Evolutionary conservation across 371 early-diverging fungal genomes (phyloP), one percentile per base, ranked within the genome.

Genomic region (Funneliformis caledonium): DNA sequence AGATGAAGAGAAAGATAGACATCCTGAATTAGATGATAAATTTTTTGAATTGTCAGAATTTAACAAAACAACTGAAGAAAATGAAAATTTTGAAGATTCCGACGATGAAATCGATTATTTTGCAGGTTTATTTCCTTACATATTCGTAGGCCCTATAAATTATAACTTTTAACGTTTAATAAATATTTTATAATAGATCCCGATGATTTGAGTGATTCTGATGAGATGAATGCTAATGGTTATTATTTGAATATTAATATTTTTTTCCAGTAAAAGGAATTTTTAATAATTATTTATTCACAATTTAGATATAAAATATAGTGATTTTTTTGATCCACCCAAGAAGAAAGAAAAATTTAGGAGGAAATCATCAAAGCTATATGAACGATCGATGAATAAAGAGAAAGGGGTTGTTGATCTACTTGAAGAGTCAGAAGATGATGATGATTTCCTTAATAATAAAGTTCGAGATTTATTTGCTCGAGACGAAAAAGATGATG

Each of bases 1-100:
- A 43, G 84, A 86, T 31, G 83, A 84, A 2, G 47, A 82, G 37
- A 86, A 85, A 31, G 87, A 87, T 60, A 47, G 52, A 80, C 82
- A 69, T 26, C 89, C 90, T 10, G 92, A 91, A 81, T 88, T 92
- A 0, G 91, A 92, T 72, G 93, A 92, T 80, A 91, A 90, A 16
- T 92, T 92, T 69, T 92, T 92, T 81, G 88, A 89, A 70, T 78
- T 92, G 64, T 88, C 88, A 0, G 87, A 84, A 69, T 86, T 86
- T 6, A 89, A 89, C 10, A 81, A 86, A 16, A 81, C 84, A 4
- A 85, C 86, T 8, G 83, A 83, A 72, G 76, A 78, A n/a, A 70
- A 61, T 72, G 79, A 85, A 62, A 82, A 81, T 62, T 60, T 80
- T 82, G 84, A 76, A 31, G 76, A 69, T 47, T 76, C 72, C 62